Conservation (phyloP, 345 rosid species). For the Melaleuca quinquenervia region DNA sequence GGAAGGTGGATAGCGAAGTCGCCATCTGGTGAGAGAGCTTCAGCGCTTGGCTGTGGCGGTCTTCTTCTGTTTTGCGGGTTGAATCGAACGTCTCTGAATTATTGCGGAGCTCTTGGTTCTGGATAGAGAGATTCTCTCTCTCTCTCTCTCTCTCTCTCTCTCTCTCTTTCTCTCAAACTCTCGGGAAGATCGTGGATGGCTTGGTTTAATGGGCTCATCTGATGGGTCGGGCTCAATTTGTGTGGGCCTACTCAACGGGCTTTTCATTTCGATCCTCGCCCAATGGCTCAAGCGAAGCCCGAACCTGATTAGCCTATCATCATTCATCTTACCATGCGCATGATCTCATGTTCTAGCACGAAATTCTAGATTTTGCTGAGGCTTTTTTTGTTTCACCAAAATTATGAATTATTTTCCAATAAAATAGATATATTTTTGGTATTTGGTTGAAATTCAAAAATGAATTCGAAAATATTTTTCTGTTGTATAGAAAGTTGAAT, state of each 20-base stretch:
- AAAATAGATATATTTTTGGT: no score
- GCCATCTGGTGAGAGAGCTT: constrained; percentile 33
- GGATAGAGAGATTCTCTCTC: neutral
- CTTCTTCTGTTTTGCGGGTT: neutral
- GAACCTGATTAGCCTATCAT: neutral
- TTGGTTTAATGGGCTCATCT: neutral
- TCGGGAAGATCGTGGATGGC: neutral
- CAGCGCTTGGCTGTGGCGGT: neutral
- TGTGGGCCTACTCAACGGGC: neutral
- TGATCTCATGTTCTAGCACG: neutral
- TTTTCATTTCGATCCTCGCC: neutral
- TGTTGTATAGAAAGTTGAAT: no score
- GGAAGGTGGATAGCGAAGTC: constrained; percentile 47
- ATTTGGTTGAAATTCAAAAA: no score
- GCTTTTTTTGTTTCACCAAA: no score
- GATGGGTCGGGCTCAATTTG: neutral
- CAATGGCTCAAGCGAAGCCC: neutral
- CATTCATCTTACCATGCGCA: neutral
- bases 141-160: neutral
- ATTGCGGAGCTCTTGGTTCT: neutral
- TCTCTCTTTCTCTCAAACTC: neutral
- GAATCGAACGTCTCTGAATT: neutral
- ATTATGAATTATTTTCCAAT: no score
- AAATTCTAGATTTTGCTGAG: neutral
- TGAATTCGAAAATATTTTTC: no score